These are phyloP conservation scores for Marvania coccoides DNA, from an alignment of 139 green algal genomes.

Conservation along the genomic window DNA sequence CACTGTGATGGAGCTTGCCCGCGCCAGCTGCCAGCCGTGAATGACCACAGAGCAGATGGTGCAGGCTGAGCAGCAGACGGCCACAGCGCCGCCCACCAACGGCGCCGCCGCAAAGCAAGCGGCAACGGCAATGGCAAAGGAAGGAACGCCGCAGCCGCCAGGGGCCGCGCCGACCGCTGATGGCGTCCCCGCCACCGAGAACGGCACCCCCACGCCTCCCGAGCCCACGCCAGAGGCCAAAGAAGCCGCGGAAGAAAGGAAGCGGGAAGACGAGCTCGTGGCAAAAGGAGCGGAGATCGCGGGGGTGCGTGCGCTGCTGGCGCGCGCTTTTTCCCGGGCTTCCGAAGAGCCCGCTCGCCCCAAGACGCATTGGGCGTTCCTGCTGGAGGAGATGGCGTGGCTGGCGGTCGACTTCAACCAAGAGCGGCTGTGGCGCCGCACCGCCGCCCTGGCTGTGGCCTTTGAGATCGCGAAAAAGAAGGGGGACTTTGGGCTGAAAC, in stretches of 20 bases:
- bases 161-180: neutral
- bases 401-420: conserved; percentile 55
- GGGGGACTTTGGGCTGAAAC: conserved; percentile 18
- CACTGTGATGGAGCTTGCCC: too few species aligned
- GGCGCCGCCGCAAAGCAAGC: neutral
- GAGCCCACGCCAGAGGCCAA: neutral
- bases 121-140: neutral
- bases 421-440: conserved; percentile 58
- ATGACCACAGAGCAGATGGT: neutral
- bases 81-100: neutral
- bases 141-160: neutral
- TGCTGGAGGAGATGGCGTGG: conserved; percentile 57
- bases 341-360: conserved; percentile 32
- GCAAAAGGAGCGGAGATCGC: conserved; percentile 13
- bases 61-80: neutral
- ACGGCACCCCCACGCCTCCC: neutral
- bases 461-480: conserved; percentile 19
- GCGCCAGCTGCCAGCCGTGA: too few species aligned
- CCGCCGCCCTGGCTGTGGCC: conserved; percentile 25
- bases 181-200: neutral
- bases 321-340: conserved; percentile 30
- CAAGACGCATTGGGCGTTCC: conserved; percentile 37
- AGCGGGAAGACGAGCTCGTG: conserved; percentile 17
- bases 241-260: conserved; percentile 7
- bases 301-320: conserved; percentile 29